Conservation (phyloP, 305 asterid species). For the Vinca major region DNA sequence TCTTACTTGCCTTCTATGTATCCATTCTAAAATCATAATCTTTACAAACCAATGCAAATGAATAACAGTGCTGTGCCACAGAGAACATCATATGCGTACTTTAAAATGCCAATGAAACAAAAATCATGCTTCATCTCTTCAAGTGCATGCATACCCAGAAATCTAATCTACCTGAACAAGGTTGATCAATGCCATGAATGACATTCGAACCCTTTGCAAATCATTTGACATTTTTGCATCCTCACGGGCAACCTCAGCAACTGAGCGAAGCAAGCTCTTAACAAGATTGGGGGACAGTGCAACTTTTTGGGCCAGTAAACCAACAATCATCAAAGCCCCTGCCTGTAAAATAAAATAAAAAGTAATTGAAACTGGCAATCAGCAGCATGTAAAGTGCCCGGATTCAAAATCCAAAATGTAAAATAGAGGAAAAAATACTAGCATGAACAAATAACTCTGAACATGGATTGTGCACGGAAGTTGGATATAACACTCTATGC, state of each 20-base stretch:
- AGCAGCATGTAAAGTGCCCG: not conserved
- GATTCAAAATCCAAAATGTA: not conserved
- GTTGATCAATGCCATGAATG: conserved; percentile 62
- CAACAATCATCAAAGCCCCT: conserved; percentile 79
- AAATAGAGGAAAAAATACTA: not conserved
- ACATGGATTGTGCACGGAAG: not conserved
- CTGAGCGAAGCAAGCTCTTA: conserved; percentile 56
- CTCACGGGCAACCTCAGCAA: conserved; percentile 54
- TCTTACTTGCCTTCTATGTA: not conserved
- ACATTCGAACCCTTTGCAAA: conserved; percentile 67
- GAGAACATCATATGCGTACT: not conserved
- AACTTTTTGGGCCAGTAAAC: conserved; percentile 70
- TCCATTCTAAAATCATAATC: not conserved
- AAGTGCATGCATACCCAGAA: not conserved
- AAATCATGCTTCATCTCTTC: not conserved
- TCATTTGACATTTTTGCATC: conserved; percentile 50
- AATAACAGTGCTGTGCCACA: not conserved
- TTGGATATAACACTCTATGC: not conserved
- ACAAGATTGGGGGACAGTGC: conserved; percentile 50
- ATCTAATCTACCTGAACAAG: conserved; percentile 64
- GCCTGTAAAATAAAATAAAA: conserved; percentile 37
- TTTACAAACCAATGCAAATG: not conserved
- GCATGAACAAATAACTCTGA: not conserved
- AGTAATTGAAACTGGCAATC: not conserved
- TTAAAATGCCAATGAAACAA: not conserved